These are phyloP conservation scores for Odonthalia washingtoniensis DNA, from an alignment of 31 red algal genomes.

Conservation along the genomic window DNA sequence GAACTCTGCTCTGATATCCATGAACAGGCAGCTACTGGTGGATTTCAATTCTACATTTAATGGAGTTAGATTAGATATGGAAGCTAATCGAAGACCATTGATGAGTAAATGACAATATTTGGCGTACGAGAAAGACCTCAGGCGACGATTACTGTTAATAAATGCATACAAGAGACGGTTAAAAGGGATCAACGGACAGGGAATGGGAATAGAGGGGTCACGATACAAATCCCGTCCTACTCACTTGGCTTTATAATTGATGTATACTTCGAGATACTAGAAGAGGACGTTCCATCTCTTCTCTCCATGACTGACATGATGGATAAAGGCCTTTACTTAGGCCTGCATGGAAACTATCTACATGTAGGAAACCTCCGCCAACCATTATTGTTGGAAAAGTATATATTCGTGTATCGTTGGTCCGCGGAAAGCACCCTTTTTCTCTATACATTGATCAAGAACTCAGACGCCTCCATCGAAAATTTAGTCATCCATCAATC, in stretches of 20 bases:
- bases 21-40: neutral
- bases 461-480: neutral
- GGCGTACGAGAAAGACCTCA: neutral
- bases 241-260: conserved; percentile 9
- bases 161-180: neutral
- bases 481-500: conserved; percentile 14
- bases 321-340: no score
- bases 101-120: no score
- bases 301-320: conserved; percentile 10
- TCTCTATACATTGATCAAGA: conserved; percentile 26
- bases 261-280: conserved; percentile 19
- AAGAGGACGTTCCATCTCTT: neutral
- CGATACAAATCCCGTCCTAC: conserved; percentile 25
- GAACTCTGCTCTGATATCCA: neutral
- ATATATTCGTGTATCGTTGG: no score
- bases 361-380: neutral
- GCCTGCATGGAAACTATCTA: no score
- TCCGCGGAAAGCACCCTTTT: neutral
- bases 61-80: neutral
- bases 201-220: neutral
- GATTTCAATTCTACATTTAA: neutral
- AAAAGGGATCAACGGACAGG: neutral
- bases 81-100: neutral
- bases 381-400: no score
- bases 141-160: neutral